Conservation (phyloP, 1,139 yeast genomes). For the Schwanniomyces etchellsii region DNA sequence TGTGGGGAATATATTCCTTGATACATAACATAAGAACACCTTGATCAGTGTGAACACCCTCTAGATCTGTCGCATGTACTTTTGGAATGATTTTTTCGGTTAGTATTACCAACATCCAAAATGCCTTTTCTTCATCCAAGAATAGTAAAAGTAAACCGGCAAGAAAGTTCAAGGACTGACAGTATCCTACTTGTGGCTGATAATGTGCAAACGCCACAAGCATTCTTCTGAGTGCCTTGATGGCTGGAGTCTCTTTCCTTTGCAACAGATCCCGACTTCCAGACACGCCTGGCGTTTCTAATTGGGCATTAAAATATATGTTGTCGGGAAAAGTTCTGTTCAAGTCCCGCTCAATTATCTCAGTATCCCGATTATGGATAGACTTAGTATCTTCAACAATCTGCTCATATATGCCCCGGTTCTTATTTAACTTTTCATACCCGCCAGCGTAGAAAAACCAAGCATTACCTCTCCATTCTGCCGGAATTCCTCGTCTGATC, state of each 20-base stretch:
- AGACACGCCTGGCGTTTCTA: conserved; percentile 2
- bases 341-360: conserved; percentile 88
- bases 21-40: conserved; percentile 88
- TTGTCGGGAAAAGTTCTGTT: conserved; percentile 95
- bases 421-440: conserved; percentile 60
- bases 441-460: conserved; percentile 99
- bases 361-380: conserved; percentile 65
- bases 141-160: conserved; percentile 80
- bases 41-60: conserved; percentile 93
- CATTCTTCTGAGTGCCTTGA: conserved; percentile 72
- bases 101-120: conserved; percentile 92
- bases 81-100: conserved; percentile 86
- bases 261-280: too few species aligned
- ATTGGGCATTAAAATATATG: conserved; percentile 51
- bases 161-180: conserved; percentile 88
- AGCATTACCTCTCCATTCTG: conserved; percentile 95
- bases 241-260: conserved; percentile 45
- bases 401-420: conserved; percentile 68
- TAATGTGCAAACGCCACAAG: conserved; percentile 79
- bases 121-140: conserved; percentile 82
- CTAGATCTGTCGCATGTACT: conserved; percentile 82
- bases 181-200: conserved; percentile 89
- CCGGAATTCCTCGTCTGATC: conserved; percentile 88
- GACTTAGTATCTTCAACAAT: conserved; percentile 52
- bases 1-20: conserved; percentile 74